Evolutionary conservation across 2,329 filamentous ascomycete genomes (phyloP).

Genomic region (Cladophialophora exuberans): DNA sequence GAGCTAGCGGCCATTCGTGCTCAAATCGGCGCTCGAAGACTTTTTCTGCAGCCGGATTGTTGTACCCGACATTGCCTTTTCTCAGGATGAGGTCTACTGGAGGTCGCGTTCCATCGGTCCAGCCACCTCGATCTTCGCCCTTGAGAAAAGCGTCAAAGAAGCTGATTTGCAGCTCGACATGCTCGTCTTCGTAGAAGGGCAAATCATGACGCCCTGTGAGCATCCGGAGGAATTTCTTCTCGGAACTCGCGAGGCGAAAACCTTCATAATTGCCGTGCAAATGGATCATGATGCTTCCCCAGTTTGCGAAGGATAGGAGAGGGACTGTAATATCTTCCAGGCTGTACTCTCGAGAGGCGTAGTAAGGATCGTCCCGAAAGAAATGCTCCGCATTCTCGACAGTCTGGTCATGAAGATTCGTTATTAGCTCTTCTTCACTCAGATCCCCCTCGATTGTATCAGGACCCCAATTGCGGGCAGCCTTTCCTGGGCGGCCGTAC

Average conservation of each 20-base stretch:
- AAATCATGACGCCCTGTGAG: conserved; percentile 72
- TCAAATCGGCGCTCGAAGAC: conserved; percentile 60
- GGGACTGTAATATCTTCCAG: conserved; percentile 69
- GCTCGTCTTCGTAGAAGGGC: conserved; percentile 71
- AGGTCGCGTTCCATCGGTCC: conserved; percentile 45
- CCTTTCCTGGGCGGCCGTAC: conserved; percentile 61
- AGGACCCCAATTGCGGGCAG: conserved; percentile 56
- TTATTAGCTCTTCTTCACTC: conserved; percentile 38
- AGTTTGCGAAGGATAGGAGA: conserved; percentile 68
- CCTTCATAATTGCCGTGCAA: conserved; percentile 71
- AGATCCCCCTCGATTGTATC: conserved; percentile 48
- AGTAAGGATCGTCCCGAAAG: conserved; percentile 67
- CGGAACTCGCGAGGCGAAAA: conserved; percentile 63
- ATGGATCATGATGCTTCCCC: conserved; percentile 71
- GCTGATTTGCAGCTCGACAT: conserved; percentile 67
- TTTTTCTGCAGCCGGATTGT: conserved; percentile 64
- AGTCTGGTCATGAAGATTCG: conserved; percentile 47
- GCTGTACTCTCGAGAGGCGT: conserved; percentile 66
- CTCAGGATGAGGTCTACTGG: conserved; percentile 65
- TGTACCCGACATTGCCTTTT: conserved; percentile 69
- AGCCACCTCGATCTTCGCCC: conserved; percentile 59
- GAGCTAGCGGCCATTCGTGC: conserved; percentile 67
- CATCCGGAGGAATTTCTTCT: conserved; percentile 70
- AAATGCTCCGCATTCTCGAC: conserved; percentile 53
- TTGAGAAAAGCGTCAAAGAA: conserved; percentile 75